A percentile compares a stretch with the other conserved stretches of the same genome.
Evolutionary conservation across 805 yeast genomes (phyloP).

Genomic region (Lipomyces chichibuensis): DNA sequence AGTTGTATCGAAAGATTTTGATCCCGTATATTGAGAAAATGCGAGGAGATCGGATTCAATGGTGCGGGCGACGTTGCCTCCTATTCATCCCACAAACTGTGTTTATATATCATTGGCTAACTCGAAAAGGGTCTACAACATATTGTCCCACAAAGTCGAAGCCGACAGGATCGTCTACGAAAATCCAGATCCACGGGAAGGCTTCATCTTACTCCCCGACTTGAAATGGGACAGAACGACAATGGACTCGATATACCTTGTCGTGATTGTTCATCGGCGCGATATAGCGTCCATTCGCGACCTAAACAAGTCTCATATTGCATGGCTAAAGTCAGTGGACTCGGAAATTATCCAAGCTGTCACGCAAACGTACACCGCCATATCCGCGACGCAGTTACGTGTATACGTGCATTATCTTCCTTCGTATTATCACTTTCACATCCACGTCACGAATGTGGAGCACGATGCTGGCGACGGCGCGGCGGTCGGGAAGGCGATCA

Average conservation of each 20-base stretch:
- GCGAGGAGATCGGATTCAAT: slow-evolving; percentile 76
- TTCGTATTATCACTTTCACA: slow-evolving; percentile 91
- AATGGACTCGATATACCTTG: slow-evolving; percentile 71
- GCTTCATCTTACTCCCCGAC: slow-evolving; percentile 84
- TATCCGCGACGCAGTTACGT: slow-evolving; percentile 63
- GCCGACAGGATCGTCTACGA: slow-evolving; percentile 75
- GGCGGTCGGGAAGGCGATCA: slow-evolving; percentile 81
- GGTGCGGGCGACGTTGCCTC: slow-evolving; percentile 49
- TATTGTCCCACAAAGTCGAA: slow-evolving; percentile 79
- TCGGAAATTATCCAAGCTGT: slow-evolving; percentile 54
- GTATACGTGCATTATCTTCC: slow-evolving; percentile 91
- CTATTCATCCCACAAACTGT: too few relatives aligned
- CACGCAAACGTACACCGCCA: slow-evolving; percentile 49
- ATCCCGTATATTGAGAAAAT: slow-evolving; percentile 75
- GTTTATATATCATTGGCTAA: not conserved
- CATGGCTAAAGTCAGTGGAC: slow-evolving; percentile 57
- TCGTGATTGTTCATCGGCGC: slow-evolving; percentile 69
- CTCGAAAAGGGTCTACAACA: slow-evolving; percentile 61
- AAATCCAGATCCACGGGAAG: slow-evolving; percentile 56
- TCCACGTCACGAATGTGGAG: slow-evolving; percentile 78
- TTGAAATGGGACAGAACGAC: slow-evolving; percentile 92
- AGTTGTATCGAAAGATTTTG: slow-evolving; percentile 62
- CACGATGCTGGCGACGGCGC: slow-evolving; percentile 66
- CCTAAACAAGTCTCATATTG: slow-evolving; percentile 60
- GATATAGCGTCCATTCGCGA: slow-evolving; percentile 80